phyloP scores from a whole-genome alignment of 2,329 filamentous ascomycete species.

The Phaeomoniella chlamydospora region DNA sequence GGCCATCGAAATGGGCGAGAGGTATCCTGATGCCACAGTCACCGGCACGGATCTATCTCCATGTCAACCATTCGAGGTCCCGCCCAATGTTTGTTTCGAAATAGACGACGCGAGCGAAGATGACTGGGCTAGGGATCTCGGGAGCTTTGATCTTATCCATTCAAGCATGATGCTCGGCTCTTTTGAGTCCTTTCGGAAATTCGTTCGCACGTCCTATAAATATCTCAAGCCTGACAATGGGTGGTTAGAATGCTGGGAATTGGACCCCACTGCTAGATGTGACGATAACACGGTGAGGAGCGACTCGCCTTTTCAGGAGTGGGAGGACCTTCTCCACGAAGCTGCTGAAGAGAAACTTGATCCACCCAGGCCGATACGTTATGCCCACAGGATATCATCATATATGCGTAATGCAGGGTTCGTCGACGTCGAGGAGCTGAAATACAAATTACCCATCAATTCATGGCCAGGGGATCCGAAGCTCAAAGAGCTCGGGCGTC shows the following conservation, averaged over 20 bases:
- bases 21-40: conserved; percentile 39
- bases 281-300: conserved; percentile 39
- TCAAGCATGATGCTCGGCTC: conserved; percentile 43
- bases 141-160: conserved; percentile 45
- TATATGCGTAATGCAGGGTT: conserved; percentile 45
- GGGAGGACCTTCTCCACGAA: conserved; percentile 26
- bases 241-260: conserved; percentile 30
- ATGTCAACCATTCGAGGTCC: conserved; percentile 51
- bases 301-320: conserved; percentile 32
- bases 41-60: conserved; percentile 54
- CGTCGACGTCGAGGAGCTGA: conserved; percentile 37
- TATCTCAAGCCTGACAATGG: conserved; percentile 41
- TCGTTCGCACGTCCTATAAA: conserved; percentile 36
- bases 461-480: conserved; percentile 34
- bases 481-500: conserved; percentile 32
- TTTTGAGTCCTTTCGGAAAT: conserved; percentile 39
- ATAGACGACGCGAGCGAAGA: conserved; percentile 53
- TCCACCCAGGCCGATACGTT: conserved; percentile 31
- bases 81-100: conserved; percentile 59
- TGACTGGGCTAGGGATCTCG: conserved; percentile 40
- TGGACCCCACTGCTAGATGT: conserved; percentile 31
- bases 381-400: conserved; percentile 37
- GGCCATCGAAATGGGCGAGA: conserved; percentile 50
- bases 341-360: conserved; percentile 28
- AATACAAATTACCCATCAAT: conserved; percentile 38